Percentiles rank a stretch among this genome's conserved stretches.
Conservation (phyloP, 768 basidiomycete genomes). For the Phylloporus scabripes region DNA sequence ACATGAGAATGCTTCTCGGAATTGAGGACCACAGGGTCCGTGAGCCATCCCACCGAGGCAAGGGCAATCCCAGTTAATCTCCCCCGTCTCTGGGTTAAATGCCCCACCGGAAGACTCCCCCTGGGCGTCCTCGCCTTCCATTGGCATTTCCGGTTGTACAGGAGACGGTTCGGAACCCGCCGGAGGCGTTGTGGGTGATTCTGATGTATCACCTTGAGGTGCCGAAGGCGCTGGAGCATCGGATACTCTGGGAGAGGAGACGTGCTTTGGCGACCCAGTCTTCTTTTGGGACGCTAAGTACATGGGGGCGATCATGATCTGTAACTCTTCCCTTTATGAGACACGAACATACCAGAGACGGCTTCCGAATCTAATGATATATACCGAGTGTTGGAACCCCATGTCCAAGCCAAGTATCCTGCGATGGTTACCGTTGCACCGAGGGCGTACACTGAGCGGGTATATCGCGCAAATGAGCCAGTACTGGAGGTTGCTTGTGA, state of each 20-base stretch:
- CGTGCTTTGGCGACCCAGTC: background rate
- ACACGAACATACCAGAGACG: slow-evolving; percentile 22
- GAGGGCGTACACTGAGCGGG: slow-evolving; percentile 30
- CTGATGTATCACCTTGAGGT: slow-evolving; percentile 18
- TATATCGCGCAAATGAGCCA: slow-evolving; percentile 22
- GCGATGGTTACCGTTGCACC: slow-evolving; percentile 43
- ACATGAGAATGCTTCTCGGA: slow-evolving; percentile 94
- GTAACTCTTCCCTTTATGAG: background rate
- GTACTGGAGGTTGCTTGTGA: slow-evolving; percentile 31
- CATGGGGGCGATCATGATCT: background rate
- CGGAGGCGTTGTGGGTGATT: background rate
- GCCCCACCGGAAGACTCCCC: slow-evolving; percentile 45
- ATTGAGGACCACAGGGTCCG: slow-evolving; percentile 90
- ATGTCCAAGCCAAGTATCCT: slow-evolving; percentile 46
- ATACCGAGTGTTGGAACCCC: slow-evolving; percentile 36
- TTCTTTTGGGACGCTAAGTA: slow-evolving; percentile 19
- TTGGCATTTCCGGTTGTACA: slow-evolving; percentile 2
- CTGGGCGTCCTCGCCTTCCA: slow-evolving; percentile 23
- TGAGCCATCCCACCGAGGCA: slow-evolving; percentile 99
- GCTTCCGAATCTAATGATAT: slow-evolving; percentile 45
- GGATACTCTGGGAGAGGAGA: slow-evolving; percentile 7
- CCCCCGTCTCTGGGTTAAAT: slow-evolving; percentile 93
- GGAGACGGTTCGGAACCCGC: slow-evolving; percentile 9
- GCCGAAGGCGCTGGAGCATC: slow-evolving; percentile 16
- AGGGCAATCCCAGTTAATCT: slow-evolving; percentile 99